These are phyloP conservation scores for Cyclanthera cordifolia DNA, from an alignment of 306 rosid species.

Conservation along the genomic window DNA sequence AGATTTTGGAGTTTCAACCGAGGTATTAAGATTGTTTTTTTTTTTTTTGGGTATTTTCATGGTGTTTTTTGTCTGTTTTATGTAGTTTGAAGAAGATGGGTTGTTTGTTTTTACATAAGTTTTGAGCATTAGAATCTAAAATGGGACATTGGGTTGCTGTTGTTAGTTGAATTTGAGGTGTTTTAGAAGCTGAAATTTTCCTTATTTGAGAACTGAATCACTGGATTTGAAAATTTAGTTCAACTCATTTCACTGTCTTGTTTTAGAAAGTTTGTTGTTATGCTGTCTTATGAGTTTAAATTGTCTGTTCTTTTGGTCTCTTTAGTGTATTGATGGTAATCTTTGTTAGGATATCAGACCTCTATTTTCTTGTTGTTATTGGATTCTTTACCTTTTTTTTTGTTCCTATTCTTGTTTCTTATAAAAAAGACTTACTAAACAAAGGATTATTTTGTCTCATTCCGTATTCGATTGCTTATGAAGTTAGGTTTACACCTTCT, in stretches of 20 bases:
- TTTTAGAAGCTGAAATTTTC: background rate
- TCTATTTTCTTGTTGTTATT: too few relatives aligned
- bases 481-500: too few relatives aligned
- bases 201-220: background rate
- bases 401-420: too few relatives aligned
- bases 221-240: background rate
- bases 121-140: background rate
- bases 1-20: conserved; percentile 75
- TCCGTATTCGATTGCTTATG: too few relatives aligned
- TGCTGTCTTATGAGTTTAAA: too few relatives aligned
- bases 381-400: too few relatives aligned
- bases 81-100: background rate
- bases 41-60: background rate
- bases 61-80: background rate
- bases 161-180: conserved; percentile 1
- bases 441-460: too few relatives aligned
- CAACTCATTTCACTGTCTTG: background rate
- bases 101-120: too few relatives aligned
- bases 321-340: too few relatives aligned
- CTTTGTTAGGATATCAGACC: too few relatives aligned
- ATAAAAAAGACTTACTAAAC: too few relatives aligned
- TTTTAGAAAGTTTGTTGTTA: background rate
- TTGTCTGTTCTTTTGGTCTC: too few relatives aligned
- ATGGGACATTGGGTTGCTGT: background rate
- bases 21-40: conserved; percentile 30